Base-by-base conservation (phyloP, 1,139 yeast genomes). In the Schwanniomyces etchellsii region DNA sequence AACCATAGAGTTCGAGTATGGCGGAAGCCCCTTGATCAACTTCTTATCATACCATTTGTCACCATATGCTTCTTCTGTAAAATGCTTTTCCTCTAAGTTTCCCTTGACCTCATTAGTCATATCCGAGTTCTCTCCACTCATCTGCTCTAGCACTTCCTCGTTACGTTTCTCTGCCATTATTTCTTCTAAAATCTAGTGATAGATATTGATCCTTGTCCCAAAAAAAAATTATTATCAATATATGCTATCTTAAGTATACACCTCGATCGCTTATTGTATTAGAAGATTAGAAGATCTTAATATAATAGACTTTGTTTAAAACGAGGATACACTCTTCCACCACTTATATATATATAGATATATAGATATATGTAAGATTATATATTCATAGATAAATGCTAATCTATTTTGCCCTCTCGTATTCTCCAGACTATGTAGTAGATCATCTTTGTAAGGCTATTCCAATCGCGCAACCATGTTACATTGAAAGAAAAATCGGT, bases 1-100 rank as follows among this genome's bases (percentile, higher is more conserved):
- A 30, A 56, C 45, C 57, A 64, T 61, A 29, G 72, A 59, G 38
- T 55, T 48, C 4, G 76, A 68, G 48, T 64, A 72, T 6, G 60
- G 57, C 2, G 68, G 68, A 12, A 59, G 34, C 34, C 45, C 47
- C 11, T 51, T 39, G 6, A 47, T 43, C 22, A 37, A 23, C 30
- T 43, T 45, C 34, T 55, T 53, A 42, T 68, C 72, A 42, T 65
- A 68, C 74, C 74, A 67, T 34, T 52, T 45, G 25, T 23, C 25
- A 7, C 12, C 25, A 7, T 23, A 7, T 7, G 12, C 25, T 23
- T 23, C 25, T 7, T 10, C 13, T 13, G 25, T 23, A 7, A 13
- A 7, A 23, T 7, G 7, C 25, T 23, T 7, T 10, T 23, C 25
- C 7, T 23, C 25, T 9, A 7, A 7, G 7, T 7, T 11, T 7